These are phyloP conservation scores for Setomelanomma holmii DNA, from an alignment of 2,329 filamentous ascomycete genomes.

Conservation along the genomic window DNA sequence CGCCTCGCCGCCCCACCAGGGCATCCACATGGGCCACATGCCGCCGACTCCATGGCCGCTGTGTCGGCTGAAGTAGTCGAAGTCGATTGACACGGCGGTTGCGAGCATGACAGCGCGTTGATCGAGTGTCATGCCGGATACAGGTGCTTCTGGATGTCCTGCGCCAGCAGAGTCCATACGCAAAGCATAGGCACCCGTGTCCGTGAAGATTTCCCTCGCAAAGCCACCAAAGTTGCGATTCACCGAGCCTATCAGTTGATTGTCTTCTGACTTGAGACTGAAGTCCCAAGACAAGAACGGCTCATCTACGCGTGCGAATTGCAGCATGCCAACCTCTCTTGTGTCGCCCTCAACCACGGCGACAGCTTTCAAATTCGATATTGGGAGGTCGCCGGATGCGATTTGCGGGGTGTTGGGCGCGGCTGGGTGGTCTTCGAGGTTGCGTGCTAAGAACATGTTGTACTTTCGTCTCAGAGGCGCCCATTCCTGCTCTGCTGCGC, in stretches of 20 bases:
- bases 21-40: slow-evolving; percentile 59
- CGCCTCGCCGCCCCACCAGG: slow-evolving; percentile 51
- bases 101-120: slow-evolving; percentile 72
- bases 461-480: slow-evolving; percentile 68
- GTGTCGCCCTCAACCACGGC: slow-evolving; percentile 49
- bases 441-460: slow-evolving; percentile 67
- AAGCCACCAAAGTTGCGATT: slow-evolving; percentile 70
- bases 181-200: slow-evolving; percentile 69
- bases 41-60: slow-evolving; percentile 57
- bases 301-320: slow-evolving; percentile 69
- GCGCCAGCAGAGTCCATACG: slow-evolving; percentile 67
- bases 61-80: slow-evolving; percentile 72
- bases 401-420: slow-evolving; percentile 49
- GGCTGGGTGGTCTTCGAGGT: slow-evolving; percentile 48
- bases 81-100: slow-evolving; percentile 70
- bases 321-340: slow-evolving; percentile 57
- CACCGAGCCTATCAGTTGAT: slow-evolving; percentile 64
- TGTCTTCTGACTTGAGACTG: slow-evolving; percentile 60
- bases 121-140: slow-evolving; percentile 67
- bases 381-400: slow-evolving; percentile 53
- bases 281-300: slow-evolving; percentile 72
- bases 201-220: slow-evolving; percentile 69
- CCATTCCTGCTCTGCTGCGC: slow-evolving; percentile 70
- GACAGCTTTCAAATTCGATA: slow-evolving; percentile 59
- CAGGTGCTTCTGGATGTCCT: slow-evolving; percentile 50